phyloP scores from a whole-genome alignment of 2,329 filamentous ascomycete genomes.

The Diaporthe batatas region DNA sequence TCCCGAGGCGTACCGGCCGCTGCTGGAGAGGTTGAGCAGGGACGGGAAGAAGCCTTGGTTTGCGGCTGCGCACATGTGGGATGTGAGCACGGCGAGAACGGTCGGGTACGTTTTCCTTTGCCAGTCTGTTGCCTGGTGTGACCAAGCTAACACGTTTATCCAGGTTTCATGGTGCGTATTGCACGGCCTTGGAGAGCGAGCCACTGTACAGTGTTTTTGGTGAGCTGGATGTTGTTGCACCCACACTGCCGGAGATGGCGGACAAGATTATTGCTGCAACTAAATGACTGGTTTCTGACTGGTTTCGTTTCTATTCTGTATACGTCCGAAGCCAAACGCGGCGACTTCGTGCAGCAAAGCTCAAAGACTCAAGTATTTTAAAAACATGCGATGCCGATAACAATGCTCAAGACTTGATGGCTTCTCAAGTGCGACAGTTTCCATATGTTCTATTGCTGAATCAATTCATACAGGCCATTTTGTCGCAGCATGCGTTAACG shows the following conservation, averaged over 20 bases:
- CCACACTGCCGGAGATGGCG: conserved; percentile 61
- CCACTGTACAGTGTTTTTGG: conserved; percentile 62
- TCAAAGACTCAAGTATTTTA: too few species aligned
- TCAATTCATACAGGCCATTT: too few species aligned
- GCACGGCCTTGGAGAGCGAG: conserved; percentile 64
- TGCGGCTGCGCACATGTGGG: conserved; percentile 70
- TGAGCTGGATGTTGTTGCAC: conserved; percentile 62
- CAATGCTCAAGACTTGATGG: too few species aligned
- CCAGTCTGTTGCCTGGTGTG: background rate
- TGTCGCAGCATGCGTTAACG: too few species aligned
- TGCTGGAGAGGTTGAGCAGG: conserved; percentile 52
- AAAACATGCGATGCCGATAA: too few species aligned
- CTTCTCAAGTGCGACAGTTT: too few species aligned
- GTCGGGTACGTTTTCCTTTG: conserved; percentile 51
- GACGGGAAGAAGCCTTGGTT: conserved; percentile 57
- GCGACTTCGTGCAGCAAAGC: too few species aligned
- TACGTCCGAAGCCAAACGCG: too few species aligned
- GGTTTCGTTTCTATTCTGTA: too few species aligned
- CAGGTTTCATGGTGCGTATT: conserved; percentile 64
- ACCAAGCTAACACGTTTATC: background rate
- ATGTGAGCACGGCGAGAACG: conserved; percentile 63
- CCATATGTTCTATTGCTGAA: too few species aligned
- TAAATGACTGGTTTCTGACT: conserved; percentile 9
- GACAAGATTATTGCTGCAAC: conserved; percentile 49
- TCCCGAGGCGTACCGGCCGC: conserved; percentile 58